phyloP scores from a whole-genome alignment of 768 basidiomycete genomes.

The Lentinula raphanica region DNA sequence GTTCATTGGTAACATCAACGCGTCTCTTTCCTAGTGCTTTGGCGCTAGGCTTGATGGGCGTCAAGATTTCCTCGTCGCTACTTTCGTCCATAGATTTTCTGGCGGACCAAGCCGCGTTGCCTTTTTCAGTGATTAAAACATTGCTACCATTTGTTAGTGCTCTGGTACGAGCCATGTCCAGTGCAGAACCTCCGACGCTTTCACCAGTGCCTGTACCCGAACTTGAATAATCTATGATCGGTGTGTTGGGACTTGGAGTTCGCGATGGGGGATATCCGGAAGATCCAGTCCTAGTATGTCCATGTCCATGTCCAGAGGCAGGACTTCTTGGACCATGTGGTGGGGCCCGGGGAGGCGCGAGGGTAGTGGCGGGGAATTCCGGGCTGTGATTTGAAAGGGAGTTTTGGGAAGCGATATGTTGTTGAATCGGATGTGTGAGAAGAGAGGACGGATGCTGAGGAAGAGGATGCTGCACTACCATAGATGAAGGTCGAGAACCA shows the following conservation, averaged over 20 bases:
- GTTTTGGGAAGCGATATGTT: conserved; percentile 22
- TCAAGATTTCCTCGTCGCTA: conserved; percentile 26
- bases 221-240: background rate
- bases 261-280: background rate
- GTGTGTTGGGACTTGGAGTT: conserved; percentile 5
- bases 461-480: conserved; percentile 2
- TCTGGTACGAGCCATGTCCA: background rate
- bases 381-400: conserved; percentile 3
- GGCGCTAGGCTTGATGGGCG: conserved; percentile 64
- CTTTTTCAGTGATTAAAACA: background rate
- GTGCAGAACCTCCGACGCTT: background rate
- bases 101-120: background rate
- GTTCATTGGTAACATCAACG: conserved; percentile 45
- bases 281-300: conserved; percentile 3
- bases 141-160: background rate
- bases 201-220: background rate
- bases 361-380: conserved; percentile 27
- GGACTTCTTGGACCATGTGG: conserved; percentile 7
- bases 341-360: conserved; percentile 1
- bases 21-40: conserved; percentile 87
- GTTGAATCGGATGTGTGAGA: conserved; percentile 16
- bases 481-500: background rate
- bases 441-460: conserved; percentile 3
- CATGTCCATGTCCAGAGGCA: background rate
- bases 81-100: conserved; percentile 7